Percentiles rank a stretch among this genome's conserved stretches.
Evolutionary conservation across 2,329 filamentous ascomycete genomes (phyloP).

Genomic region (Exophiala mesophila): DNA sequence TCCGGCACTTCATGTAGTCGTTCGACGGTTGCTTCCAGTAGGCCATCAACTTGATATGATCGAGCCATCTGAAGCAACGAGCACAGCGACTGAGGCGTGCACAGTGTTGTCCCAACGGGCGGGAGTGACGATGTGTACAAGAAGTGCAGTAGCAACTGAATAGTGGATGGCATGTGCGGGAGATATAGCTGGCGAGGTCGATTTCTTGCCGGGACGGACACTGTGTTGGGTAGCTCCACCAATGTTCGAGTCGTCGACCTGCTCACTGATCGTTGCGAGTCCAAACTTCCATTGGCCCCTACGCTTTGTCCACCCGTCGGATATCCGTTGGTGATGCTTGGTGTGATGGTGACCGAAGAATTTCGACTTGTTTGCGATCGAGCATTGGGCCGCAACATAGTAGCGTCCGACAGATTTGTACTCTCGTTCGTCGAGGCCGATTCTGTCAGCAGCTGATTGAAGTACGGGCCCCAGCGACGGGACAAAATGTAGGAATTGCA

Average conservation of each 20-base stretch:
- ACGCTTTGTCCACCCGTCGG: constrained; percentile 1
- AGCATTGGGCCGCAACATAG: constrained; percentile 65
- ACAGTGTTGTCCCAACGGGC: constrained; percentile 67
- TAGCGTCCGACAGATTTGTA: constrained; percentile 56
- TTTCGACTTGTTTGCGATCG: constrained; percentile 47
- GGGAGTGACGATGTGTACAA: constrained; percentile 90
- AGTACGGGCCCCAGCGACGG: constrained; percentile 90
- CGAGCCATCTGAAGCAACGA: constrained; percentile 89
- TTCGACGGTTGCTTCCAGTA: constrained; percentile 89
- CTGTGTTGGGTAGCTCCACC: constrained; percentile 50
- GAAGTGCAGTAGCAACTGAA: constrained; percentile 86
- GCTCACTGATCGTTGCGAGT: constrained; percentile 24
- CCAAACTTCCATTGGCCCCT: constrained; percentile 13
- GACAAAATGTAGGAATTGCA: constrained; percentile 88
- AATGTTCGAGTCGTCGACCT: constrained; percentile 25
- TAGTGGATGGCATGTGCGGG: constrained; percentile 82
- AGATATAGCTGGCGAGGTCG: constrained; percentile 85
- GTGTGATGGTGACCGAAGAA: constrained; percentile 83
- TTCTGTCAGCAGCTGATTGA: constrained; percentile 84
- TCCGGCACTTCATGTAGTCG: constrained; percentile 84
- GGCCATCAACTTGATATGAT: constrained; percentile 86
- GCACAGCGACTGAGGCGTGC: constrained; percentile 92
- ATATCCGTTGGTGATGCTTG: constrained; percentile 35
- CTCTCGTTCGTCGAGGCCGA: constrained; percentile 61
- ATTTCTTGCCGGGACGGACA: constrained; percentile 51